Conservation (phyloP, 2,329 filamentous ascomycete species). For the Ophiobolus disseminans region DNA sequence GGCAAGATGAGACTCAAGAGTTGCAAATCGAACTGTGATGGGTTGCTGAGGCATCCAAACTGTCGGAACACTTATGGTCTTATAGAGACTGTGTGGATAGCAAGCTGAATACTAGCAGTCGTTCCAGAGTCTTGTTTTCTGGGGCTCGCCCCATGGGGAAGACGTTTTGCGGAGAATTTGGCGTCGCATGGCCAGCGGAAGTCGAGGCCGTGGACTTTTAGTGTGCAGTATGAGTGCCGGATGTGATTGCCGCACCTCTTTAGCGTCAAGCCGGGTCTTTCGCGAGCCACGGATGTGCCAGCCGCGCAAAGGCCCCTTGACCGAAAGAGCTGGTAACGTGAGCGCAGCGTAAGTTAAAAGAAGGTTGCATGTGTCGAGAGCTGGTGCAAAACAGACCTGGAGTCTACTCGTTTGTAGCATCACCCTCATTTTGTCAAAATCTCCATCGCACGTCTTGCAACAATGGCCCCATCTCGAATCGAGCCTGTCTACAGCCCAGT, state of each 20-base stretch:
- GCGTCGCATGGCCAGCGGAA: not conserved
- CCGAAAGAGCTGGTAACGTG: too few relatives aligned
- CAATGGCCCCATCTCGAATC: slow-evolving; percentile 18
- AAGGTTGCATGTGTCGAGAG: too few relatives aligned
- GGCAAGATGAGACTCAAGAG: not conserved
- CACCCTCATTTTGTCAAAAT: too few relatives aligned
- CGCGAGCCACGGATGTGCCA: not conserved
- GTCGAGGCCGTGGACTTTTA: not conserved
- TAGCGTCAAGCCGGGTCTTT: not conserved
- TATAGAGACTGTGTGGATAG: not conserved
- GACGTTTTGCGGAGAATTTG: not conserved
- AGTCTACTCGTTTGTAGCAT: too few relatives aligned
- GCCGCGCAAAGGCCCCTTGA: too few relatives aligned
- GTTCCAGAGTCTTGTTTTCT: not conserved
- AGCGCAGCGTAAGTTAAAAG: too few relatives aligned
- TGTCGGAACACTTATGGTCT: not conserved
- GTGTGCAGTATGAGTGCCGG: not conserved
- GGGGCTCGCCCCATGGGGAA: not conserved
- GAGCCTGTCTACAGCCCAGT: slow-evolving; percentile 1
- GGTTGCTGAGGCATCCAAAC: not conserved
- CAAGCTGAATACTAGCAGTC: not conserved
- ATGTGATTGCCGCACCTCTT: not conserved
- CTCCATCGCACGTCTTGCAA: too few relatives aligned
- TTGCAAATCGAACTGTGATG: not conserved
- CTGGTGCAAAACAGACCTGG: too few relatives aligned